Evolutionary conservation across 2,329 filamentous ascomycete genomes (phyloP).

Genomic region (Bipolaris cookei): DNA sequence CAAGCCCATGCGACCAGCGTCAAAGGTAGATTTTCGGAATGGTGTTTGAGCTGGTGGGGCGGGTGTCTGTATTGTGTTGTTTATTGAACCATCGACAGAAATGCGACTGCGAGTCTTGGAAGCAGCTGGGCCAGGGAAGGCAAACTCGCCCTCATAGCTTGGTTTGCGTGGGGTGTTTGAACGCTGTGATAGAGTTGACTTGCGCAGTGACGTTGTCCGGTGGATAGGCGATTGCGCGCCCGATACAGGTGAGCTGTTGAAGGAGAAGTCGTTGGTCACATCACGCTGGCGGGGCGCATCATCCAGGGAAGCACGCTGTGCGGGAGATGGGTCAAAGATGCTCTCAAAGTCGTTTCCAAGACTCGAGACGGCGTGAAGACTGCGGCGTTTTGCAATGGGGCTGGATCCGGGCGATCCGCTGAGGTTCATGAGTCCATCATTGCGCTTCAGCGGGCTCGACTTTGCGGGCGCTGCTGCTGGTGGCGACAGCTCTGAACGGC

Average conservation of each 20-base stretch:
- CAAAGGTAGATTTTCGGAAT: conserved; percentile 46
- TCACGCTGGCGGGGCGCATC: conserved; percentile 35
- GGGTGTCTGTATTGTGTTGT: conserved; percentile 59
- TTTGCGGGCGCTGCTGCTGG: conserved; percentile 61
- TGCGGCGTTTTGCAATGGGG: conserved; percentile 89
- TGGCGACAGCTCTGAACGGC: conserved; percentile 35
- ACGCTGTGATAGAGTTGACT: conserved; percentile 86
- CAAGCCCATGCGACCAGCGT: conserved; percentile 36
- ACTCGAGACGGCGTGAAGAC: conserved; percentile 74
- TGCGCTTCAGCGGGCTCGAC: conserved; percentile 88
- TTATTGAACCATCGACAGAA: conserved; percentile 79
- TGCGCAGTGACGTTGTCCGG: conserved; percentile 75
- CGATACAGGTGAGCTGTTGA: conserved; percentile 45
- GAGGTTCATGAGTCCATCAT: conserved; percentile 86
- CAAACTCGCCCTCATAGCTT: conserved; percentile 55
- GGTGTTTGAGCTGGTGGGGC: conserved; percentile 68
- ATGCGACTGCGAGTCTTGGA: conserved; percentile 71
- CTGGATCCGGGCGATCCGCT: conserved; percentile 80
- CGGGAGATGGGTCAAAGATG: conserved; percentile 70
- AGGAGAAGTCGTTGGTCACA: conserved; percentile 41
- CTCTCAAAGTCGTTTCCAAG: conserved; percentile 68
- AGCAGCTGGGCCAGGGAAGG: conserved; percentile 60
- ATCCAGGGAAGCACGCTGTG: conserved; percentile 25
- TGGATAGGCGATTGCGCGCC: conserved; percentile 42
- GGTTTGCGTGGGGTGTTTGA: conserved; percentile 49